These are phyloP conservation scores for Polyrhizophydium stewartii DNA, from an alignment of 371 early-diverging fungal species.

Conservation along the genomic window DNA sequence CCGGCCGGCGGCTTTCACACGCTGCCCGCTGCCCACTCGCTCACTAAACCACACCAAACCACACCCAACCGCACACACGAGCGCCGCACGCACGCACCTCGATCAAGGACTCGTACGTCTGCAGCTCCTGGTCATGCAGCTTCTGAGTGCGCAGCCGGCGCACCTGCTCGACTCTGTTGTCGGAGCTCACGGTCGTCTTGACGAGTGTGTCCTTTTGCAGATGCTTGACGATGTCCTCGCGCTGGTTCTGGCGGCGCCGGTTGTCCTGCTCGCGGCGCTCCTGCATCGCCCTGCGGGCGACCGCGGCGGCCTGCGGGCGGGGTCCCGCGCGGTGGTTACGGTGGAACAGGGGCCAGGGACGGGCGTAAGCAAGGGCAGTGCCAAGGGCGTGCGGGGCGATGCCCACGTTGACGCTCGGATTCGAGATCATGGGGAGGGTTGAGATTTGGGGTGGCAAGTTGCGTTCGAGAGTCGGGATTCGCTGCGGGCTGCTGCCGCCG, in stretches of 20 bases:
- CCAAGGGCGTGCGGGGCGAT: too few species aligned
- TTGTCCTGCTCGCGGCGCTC: conserved; percentile 25
- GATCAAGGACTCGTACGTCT: conserved; percentile 19
- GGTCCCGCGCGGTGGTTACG: too few species aligned
- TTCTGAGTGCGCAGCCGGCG: conserved; percentile 24
- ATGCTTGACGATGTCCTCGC: conserved; percentile 35
- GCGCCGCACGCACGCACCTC: conserved; percentile 17
- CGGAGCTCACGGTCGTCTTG: conserved; percentile 23
- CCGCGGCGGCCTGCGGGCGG: background rate
- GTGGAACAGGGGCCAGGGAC: too few species aligned
- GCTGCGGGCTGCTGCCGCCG: too few species aligned
- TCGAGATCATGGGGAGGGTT: too few species aligned
- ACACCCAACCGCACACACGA: background rate
- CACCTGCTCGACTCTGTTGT: conserved; percentile 38
- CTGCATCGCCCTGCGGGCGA: conserved; percentile 1
- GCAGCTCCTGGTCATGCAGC: conserved; percentile 24
- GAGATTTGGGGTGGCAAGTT: too few species aligned
- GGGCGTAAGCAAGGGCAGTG: too few species aligned
- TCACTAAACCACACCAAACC: background rate
- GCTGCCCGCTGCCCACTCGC: too few species aligned
- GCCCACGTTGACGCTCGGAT: too few species aligned
- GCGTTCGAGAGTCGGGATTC: too few species aligned
- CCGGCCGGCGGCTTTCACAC: too few species aligned
- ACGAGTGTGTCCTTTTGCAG: conserved; percentile 32
- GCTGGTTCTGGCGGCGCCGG: conserved; percentile 27